Evolutionary conservation across 345 rosid species (phyloP).

Genomic region (rapeseed (Brassica napus)): DNA sequence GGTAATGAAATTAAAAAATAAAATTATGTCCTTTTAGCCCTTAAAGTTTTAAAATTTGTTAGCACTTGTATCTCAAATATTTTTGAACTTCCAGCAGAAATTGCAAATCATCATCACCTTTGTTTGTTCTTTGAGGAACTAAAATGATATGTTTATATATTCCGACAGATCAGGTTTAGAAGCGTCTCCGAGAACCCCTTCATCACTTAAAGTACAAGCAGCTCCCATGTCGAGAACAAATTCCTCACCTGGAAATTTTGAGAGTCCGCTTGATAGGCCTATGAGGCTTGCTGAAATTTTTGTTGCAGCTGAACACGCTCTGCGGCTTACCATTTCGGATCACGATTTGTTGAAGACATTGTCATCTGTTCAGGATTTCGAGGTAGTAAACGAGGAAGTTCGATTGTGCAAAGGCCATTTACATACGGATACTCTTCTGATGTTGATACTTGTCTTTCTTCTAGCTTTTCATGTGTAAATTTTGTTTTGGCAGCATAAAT

Average conservation of each 20-base stretch:
- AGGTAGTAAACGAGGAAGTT: slow-evolving; percentile 54
- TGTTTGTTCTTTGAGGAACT: slow-evolving; percentile 30
- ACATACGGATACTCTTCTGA: slow-evolving; percentile 5
- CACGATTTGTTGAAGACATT: slow-evolving; percentile 64
- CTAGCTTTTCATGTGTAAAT: slow-evolving; percentile 18
- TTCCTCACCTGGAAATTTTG: slow-evolving; percentile 85
- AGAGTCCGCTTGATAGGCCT: slow-evolving; percentile 80
- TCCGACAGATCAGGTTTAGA: slow-evolving; percentile 75
- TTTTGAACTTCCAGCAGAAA: slow-evolving; percentile 8
- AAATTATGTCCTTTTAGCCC: not conserved
- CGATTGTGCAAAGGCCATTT: slow-evolving; percentile 13
- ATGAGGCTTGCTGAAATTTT: slow-evolving; percentile 96
- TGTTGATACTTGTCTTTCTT: slow-evolving; percentile 8
- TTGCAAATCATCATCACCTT: slow-evolving; percentile 23
- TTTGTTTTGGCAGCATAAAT: slow-evolving; percentile 70
- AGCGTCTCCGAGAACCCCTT: slow-evolving; percentile 49
- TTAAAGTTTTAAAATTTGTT: slow-evolving; percentile 16
- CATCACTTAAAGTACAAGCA: slow-evolving; percentile 48
- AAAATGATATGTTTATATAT: slow-evolving; percentile 34
- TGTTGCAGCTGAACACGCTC: slow-evolving; percentile 91
- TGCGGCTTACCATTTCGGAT: slow-evolving; percentile 73
- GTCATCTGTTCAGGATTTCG: slow-evolving; percentile 79
- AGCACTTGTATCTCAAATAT: slow-evolving; percentile 1
- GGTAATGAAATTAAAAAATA: slow-evolving; percentile 49
- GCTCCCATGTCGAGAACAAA: slow-evolving; percentile 66